Conservation (phyloP, 106 monocot species). For the Apostasia shenzhenica region DNA sequence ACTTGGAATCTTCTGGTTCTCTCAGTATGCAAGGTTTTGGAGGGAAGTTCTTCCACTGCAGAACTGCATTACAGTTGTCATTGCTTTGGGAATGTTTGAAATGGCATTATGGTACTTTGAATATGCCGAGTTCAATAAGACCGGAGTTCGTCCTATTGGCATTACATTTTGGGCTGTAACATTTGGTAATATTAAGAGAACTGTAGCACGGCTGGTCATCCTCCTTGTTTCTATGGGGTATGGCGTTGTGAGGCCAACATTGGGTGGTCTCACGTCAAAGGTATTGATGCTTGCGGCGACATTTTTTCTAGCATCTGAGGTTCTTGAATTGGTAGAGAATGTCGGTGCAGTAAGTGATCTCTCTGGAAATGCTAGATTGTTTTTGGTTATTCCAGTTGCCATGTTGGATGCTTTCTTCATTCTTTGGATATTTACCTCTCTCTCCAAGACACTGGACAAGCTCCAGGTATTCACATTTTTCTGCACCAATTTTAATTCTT, state of each 20-base stretch:
- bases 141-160: slow-evolving; percentile 73
- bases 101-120: slow-evolving; percentile 96
- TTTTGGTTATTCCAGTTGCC: slow-evolving; percentile 82
- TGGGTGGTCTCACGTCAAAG: slow-evolving; percentile 90
- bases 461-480: slow-evolving; percentile 52
- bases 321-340: slow-evolving; percentile 90
- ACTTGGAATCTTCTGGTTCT: slow-evolving; percentile 74
- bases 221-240: slow-evolving; percentile 81
- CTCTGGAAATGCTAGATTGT: slow-evolving; percentile 84
- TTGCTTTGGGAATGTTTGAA: slow-evolving; percentile 81
- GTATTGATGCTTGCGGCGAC: slow-evolving; percentile 89
- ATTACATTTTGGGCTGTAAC: slow-evolving; percentile 96
- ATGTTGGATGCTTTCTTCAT: slow-evolving; percentile 94
- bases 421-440: slow-evolving; percentile 94
- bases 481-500: background rate
- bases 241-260: slow-evolving; percentile 91
- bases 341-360: slow-evolving; percentile 82
- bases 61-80: slow-evolving; percentile 86
- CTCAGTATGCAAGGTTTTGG: slow-evolving; percentile 81
- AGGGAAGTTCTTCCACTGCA: slow-evolving; percentile 89
- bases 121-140: slow-evolving; percentile 83
- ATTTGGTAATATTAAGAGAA: slow-evolving; percentile 73
- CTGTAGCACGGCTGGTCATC: slow-evolving; percentile 66
- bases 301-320: slow-evolving; percentile 86
- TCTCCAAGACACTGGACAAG: slow-evolving; percentile 85